Percentiles rank a stretch among this genome's conserved stretches.
Evolutionary conservation across 2,329 filamentous ascomycete genomes (phyloP).

Genomic region (Fusarium tupiense): DNA sequence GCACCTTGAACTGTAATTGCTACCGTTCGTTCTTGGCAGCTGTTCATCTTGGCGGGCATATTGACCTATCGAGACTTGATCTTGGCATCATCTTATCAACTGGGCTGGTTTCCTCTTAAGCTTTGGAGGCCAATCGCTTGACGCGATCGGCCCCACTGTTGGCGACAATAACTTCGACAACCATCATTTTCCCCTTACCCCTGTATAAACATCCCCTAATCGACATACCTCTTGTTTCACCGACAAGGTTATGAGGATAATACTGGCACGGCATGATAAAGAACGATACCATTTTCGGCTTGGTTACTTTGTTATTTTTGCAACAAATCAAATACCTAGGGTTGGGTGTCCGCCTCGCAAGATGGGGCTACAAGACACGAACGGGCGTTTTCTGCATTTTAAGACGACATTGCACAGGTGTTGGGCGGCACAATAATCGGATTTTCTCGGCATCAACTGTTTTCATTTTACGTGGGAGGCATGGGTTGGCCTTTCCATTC

Average conservation of each 20-base stretch:
- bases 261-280: constrained; percentile 54
- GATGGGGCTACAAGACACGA: constrained; percentile 55
- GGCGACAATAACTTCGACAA: constrained; percentile 42
- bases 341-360: constrained; percentile 46
- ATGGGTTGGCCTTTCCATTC: constrained; percentile 34
- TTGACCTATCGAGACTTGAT: constrained; percentile 46
- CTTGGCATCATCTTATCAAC: constrained; percentile 55
- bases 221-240: constrained; percentile 52
- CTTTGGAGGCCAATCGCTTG: constrained; percentile 40
- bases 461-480: constrained; percentile 48
- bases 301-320: constrained; percentile 44
- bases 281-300: constrained; percentile 59
- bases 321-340: constrained; percentile 44
- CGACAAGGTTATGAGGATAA: constrained; percentile 49
- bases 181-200: constrained; percentile 29
- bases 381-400: constrained; percentile 57
- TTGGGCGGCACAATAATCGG: constrained; percentile 42
- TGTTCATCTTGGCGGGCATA: constrained; percentile 63
- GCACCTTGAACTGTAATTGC: constrained; percentile 49
- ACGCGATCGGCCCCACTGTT: constrained; percentile 43
- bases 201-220: constrained; percentile 62
- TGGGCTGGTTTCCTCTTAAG: constrained; percentile 53
- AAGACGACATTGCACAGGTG: constrained; percentile 59
- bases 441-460: constrained; percentile 44
- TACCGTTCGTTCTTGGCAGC: constrained; percentile 54